A percentile compares a stretch with the other conserved stretches of the same genome.
Evolutionary conservation across 2,329 filamentous ascomycete species (phyloP).

Genomic region (Beauveria pseudobassiana): DNA sequence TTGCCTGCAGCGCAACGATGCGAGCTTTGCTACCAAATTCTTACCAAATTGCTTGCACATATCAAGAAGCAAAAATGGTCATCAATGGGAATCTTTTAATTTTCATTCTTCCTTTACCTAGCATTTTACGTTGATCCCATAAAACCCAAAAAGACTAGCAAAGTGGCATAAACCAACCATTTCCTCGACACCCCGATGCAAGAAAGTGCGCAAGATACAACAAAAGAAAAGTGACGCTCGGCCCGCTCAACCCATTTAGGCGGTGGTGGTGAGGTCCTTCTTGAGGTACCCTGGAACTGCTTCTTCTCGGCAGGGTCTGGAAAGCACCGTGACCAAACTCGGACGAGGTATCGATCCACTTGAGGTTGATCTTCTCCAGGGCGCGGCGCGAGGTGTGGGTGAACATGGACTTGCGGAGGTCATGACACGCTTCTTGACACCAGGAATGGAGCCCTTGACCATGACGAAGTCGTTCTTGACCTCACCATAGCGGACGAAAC

Average conservation of each 20-base stretch:
- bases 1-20: neutral
- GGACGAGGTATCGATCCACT: constrained; percentile 99
- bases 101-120: constrained; percentile 28
- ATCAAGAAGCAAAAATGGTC: neutral
- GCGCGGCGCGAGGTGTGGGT: constrained; percentile 90
- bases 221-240: constrained; percentile 29
- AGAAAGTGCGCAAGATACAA: constrained; percentile 33
- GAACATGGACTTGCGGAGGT: constrained; percentile 91
- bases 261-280: constrained; percentile 69
- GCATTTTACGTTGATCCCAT: constrained; percentile 28
- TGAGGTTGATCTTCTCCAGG: constrained; percentile 98
- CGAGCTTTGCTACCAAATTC: neutral
- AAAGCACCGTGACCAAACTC: constrained; percentile 99
- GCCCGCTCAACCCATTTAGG: constrained; percentile 27
- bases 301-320: constrained; percentile 98
- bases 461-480: constrained; percentile 99
- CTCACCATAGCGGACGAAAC: constrained; percentile 98
- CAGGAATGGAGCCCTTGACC: constrained; percentile 94
- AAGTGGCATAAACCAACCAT: constrained; percentile 28
- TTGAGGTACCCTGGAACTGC: constrained; percentile 98
- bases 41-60: neutral
- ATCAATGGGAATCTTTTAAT: constrained; percentile 26
- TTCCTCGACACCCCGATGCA: constrained; percentile 49
- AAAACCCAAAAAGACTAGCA: constrained; percentile 29
- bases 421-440: constrained; percentile 99